Percentiles rank a stretch among this genome's conserved stretches.
These are phyloP conservation scores for Nectriaceae sp. DNA, from an alignment of 2,329 filamentous ascomycete species.

Conservation along the genomic window DNA sequence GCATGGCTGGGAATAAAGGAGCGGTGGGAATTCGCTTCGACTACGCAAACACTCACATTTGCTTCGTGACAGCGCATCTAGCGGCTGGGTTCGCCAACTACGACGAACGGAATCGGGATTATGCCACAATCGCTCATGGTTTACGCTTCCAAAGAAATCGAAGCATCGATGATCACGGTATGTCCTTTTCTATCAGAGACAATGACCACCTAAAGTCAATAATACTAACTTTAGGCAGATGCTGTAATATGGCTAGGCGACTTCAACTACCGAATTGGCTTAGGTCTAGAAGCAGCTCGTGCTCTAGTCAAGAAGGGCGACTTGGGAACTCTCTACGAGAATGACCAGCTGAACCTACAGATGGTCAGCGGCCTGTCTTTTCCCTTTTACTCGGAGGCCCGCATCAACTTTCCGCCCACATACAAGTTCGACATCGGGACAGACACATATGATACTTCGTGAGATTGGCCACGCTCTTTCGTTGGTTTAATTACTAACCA, in stretches of 20 bases:
- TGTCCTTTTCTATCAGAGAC: no score
- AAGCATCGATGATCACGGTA: slow-evolving; percentile 87
- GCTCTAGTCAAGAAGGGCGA: slow-evolving; percentile 72
- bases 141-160: slow-evolving; percentile 89
- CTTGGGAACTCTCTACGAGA: slow-evolving; percentile 79
- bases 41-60: slow-evolving; percentile 88
- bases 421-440: slow-evolving; percentile 94
- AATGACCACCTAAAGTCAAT: no score
- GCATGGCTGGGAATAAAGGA: slow-evolving; percentile 97
- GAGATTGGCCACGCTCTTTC: slow-evolving; percentile 35
- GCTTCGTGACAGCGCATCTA: slow-evolving; percentile 94
- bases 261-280: slow-evolving; percentile 96
- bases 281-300: slow-evolving; percentile 76
- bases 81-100: slow-evolving; percentile 97
- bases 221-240: slow-evolving; percentile 39
- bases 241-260: slow-evolving; percentile 94
- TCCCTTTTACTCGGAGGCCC: slow-evolving; percentile 86
- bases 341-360: slow-evolving; percentile 94
- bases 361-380: slow-evolving; percentile 94
- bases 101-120: slow-evolving; percentile 93
- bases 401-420: slow-evolving; percentile 86
- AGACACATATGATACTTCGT: slow-evolving; percentile 90
- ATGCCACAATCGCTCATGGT: slow-evolving; percentile 83
- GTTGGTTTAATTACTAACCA: neutral
- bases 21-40: slow-evolving; percentile 96